These are phyloP conservation scores for Exutisphaerella laricina DNA, from an alignment of 2,329 filamentous ascomycete genomes.

Conservation along the genomic window DNA sequence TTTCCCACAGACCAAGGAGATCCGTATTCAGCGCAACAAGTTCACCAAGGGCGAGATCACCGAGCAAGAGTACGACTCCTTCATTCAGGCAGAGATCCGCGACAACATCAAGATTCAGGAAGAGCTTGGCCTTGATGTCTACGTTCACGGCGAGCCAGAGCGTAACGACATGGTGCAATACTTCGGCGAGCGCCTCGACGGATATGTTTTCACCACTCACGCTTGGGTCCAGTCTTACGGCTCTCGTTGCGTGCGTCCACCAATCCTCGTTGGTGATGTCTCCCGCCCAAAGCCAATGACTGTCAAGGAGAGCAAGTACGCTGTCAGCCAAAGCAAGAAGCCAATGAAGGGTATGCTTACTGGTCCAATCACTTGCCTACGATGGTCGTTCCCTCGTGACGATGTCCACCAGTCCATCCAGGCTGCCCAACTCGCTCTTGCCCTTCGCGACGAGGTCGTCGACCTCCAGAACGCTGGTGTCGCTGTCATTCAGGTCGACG, in stretches of 20 bases:
- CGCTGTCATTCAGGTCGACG: slow-evolving; percentile 97
- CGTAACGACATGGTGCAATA: slow-evolving; percentile 99
- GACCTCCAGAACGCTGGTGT: slow-evolving; percentile 96
- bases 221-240: slow-evolving; percentile 99
- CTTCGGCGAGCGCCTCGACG: slow-evolving; percentile 95
- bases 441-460: slow-evolving; percentile 95
- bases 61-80: slow-evolving; percentile 87
- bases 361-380: slow-evolving; percentile 95
- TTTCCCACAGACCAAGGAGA: slow-evolving; percentile 99
- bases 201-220: slow-evolving; percentile 98
- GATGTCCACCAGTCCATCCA: slow-evolving; percentile 99
- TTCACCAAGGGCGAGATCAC: slow-evolving; percentile 99
- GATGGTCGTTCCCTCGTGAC: slow-evolving; percentile 99
- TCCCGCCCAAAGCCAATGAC: slow-evolving; percentile 97
- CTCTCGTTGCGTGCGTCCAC: slow-evolving; percentile 95
- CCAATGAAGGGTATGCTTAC: slow-evolving; percentile 99
- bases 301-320: slow-evolving; percentile 99
- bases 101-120: slow-evolving; percentile 95
- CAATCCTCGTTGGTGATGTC: slow-evolving; percentile 98
- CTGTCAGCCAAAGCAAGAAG: slow-evolving; percentile 91
- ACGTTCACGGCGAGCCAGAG: slow-evolving; percentile 98
- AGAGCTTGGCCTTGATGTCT: slow-evolving; percentile 94
- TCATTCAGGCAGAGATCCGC: slow-evolving; percentile 98
- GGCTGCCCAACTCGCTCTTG: slow-evolving; percentile 96
- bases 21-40: slow-evolving; percentile 93